phyloP scores from a whole-genome alignment of 1,284 basidiomycete species.

The Stereum hirsutum region DNA sequence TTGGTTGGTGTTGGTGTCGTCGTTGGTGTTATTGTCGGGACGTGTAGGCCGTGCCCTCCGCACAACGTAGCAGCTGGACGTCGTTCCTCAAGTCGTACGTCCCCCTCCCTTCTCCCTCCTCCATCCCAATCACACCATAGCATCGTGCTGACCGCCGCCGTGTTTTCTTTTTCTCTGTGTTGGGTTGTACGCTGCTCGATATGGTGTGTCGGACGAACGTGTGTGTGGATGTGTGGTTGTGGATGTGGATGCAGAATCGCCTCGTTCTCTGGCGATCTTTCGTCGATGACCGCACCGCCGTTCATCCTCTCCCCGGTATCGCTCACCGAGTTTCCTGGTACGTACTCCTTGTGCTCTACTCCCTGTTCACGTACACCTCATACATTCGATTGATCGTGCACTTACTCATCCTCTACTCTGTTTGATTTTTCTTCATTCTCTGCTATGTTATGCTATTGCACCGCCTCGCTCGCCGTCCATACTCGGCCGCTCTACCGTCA shows the following conservation, averaged over 20 bases:
- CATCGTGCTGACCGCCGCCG: background rate
- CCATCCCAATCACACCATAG: slow-evolving; percentile 2
- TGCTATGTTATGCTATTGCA: background rate
- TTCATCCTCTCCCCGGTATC: slow-evolving; percentile 86
- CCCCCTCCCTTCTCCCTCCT: slow-evolving; percentile 1
- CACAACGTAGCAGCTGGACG: slow-evolving; percentile 70
- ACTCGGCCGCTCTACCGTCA: too few species aligned
- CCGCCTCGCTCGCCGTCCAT: too few species aligned
- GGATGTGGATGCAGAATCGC: slow-evolving; percentile 51
- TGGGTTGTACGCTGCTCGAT: background rate
- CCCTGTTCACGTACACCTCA: background rate
- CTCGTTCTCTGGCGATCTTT: slow-evolving; percentile 87
- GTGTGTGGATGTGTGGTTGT: background rate
- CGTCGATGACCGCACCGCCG: slow-evolving; percentile 89
- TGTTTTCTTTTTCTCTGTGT: background rate
- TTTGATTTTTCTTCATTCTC: slow-evolving; percentile 2
- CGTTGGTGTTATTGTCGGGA: background rate
- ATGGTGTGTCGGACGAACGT: too few species aligned
- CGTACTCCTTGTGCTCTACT: slow-evolving; percentile 15
- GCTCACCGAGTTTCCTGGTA: slow-evolving; percentile 83
- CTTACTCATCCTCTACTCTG: background rate
- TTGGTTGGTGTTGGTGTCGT: background rate
- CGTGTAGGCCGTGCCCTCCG: slow-evolving; percentile 55
- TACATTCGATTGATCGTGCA: background rate
- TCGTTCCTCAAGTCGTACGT: slow-evolving; percentile 77